Evolutionary conservation across 2,329 filamentous ascomycete species (phyloP).

Genomic region (Talaromyces pinophilus): DNA sequence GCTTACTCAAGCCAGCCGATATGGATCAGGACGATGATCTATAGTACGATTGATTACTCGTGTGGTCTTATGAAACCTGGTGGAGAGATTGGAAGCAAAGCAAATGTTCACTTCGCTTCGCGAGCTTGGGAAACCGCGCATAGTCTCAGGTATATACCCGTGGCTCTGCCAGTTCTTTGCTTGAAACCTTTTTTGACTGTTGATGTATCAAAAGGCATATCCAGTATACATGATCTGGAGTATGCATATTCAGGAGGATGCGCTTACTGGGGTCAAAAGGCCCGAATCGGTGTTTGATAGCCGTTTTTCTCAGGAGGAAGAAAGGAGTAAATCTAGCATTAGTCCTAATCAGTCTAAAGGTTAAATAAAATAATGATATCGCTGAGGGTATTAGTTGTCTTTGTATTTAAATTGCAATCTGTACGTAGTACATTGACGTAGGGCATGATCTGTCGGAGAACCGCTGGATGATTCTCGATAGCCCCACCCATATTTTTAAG

Average conservation of each 20-base stretch:
- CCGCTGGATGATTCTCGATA: background rate
- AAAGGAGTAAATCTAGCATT: slow-evolving; percentile 8
- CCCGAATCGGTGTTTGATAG: slow-evolving; percentile 2
- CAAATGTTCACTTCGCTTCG: slow-evolving; percentile 1
- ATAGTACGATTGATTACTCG: slow-evolving; percentile 67
- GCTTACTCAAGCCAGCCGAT: slow-evolving; percentile 95
- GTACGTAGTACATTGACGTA: background rate
- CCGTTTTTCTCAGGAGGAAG: background rate
- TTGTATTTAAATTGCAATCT: background rate
- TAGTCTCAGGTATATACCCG: slow-evolving; percentile 9
- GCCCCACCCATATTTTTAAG: slow-evolving; percentile 3
- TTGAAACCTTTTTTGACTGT: background rate
- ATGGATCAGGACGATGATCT: slow-evolving; percentile 79
- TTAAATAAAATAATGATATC: slow-evolving; percentile 11
- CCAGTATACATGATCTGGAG: slow-evolving; percentile 10
- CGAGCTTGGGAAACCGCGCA: background rate
- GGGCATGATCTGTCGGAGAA: background rate
- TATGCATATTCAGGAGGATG: slow-evolving; percentile 9
- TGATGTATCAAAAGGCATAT: slow-evolving; percentile 16
- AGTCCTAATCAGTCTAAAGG: background rate
- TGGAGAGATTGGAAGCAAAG: background rate
- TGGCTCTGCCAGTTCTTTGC: background rate
- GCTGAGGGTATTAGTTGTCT: background rate
- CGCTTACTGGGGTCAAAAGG: background rate
- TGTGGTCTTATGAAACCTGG: background rate